Base-by-base conservation (phyloP, 2,329 filamentous ascomycete species). In the Fusarium sp. region DNA sequence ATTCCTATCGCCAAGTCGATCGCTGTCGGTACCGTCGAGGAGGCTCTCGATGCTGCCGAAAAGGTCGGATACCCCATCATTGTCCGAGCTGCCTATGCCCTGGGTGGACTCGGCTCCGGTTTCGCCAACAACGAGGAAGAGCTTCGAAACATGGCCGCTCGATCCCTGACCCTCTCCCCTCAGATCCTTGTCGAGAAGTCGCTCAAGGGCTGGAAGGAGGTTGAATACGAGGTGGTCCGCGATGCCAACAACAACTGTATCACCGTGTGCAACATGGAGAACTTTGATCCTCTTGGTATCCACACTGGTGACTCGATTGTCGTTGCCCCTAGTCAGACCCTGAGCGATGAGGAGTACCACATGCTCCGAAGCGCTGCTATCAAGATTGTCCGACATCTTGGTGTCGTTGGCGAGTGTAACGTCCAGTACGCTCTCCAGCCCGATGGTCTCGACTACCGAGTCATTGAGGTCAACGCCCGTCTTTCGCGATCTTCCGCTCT, bases 211-310 rank as follows among this genome's bases (percentile, higher is more conserved):
- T 99, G 97, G 97, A 99, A 99, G 85, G 97, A 99, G 85, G 97
- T 98, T 73, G 97, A 99, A 84, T 99, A 98, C 81, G 97, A 99
- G 84, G 97, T 98, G 71, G 97, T 99, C 45, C 93, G 97, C 80
- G 97, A 98, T 86, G 93, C 92, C 66, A 92, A 95, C 78, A 95
- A 99, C 86, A 98, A 98, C 89, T 99, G 97, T 83, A 98, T 99
- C 82, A 99, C 97, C 8, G 97, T 99, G 71, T 99, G 97, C 84
- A 99, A 99, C 87, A 98, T 99, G 97, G 97, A 99, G 87, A 99
- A 99, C 86, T 99, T 99, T 80, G 97, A 99, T 83, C 97, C 97
- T 65, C 91, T 99, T 2, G 97, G 97, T 79, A 98, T 98, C 73
- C 97, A 98, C 81, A 99, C 97, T 4, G 97, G 97, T 83, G 97